Percentiles rank a stretch among this genome's conserved stretches.
phyloP scores from a whole-genome alignment of 768 basidiomycete genomes.

The Amylocystis lapponica region DNA sequence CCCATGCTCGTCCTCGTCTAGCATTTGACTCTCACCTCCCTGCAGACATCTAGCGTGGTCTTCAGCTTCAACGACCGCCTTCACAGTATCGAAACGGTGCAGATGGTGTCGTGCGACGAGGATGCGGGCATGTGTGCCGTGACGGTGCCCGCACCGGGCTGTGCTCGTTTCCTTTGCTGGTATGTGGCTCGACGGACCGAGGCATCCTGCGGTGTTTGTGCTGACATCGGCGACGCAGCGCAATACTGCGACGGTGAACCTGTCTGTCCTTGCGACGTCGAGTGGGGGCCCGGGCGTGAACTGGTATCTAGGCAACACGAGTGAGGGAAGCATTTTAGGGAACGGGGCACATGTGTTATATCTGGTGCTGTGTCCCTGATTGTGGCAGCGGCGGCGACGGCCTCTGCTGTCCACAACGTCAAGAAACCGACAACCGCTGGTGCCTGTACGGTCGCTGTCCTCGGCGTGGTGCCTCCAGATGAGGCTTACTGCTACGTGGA shows the following conservation, averaged over 20 bases:
- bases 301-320: slow-evolving; percentile 15
- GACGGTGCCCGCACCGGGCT: slow-evolving; percentile 62
- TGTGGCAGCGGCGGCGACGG: no score
- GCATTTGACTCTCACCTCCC: not conserved
- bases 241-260: slow-evolving; percentile 50
- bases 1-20: no score
- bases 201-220: slow-evolving; percentile 43
- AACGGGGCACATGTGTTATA: no score
- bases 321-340: slow-evolving; percentile 19
- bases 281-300: slow-evolving; percentile 46
- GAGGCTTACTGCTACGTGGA: no score
- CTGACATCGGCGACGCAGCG: slow-evolving; percentile 55
- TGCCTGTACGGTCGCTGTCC: no score
- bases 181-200: slow-evolving; percentile 29
- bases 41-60: slow-evolving; percentile 26
- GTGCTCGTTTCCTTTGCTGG: slow-evolving; percentile 68
- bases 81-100: slow-evolving; percentile 46
- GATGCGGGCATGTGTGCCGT: slow-evolving; percentile 49
- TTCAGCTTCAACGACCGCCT: slow-evolving; percentile 54
- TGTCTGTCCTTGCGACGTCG: slow-evolving; percentile 48
- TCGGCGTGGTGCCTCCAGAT: no score
- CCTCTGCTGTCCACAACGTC: no score
- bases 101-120: slow-evolving; percentile 56
- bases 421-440: no score
- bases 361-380: no score